Percentiles rank a stretch among this genome's conserved stretches.
These are phyloP conservation scores for Monosporascus ibericus DNA, from an alignment of 2,329 filamentous ascomycete species.

Conservation along the genomic window DNA sequence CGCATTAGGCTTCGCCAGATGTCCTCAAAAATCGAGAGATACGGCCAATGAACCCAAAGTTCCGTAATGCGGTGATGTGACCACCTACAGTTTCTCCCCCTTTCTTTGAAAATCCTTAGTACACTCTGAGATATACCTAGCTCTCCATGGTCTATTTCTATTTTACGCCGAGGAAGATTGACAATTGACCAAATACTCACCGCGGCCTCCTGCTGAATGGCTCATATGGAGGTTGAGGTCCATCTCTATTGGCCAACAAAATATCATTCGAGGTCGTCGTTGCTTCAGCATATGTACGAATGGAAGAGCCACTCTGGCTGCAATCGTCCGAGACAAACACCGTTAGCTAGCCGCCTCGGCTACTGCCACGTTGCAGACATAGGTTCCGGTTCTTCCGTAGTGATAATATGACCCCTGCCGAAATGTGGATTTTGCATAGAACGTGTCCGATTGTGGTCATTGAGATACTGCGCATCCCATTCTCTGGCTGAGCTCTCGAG, in stretches of 20 bases:
- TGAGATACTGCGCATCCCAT: too few species aligned
- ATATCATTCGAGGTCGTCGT: conserved; percentile 7
- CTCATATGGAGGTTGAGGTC: conserved; percentile 59
- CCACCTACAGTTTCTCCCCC: background rate
- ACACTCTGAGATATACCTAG: conserved; percentile 75
- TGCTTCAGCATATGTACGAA: too few species aligned
- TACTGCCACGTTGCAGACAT: too few species aligned
- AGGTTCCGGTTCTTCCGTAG: too few species aligned
- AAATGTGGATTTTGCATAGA: too few species aligned
- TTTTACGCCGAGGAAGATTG: conserved; percentile 76
- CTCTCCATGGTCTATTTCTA: conserved; percentile 68
- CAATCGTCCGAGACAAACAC: too few species aligned
- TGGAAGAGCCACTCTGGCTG: too few species aligned
- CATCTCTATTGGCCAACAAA: conserved; percentile 61
- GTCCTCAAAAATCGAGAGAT: conserved; percentile 30
- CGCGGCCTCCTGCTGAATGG: conserved; percentile 47
- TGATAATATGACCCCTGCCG: too few species aligned
- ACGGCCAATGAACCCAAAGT: background rate
- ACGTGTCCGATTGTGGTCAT: too few species aligned
- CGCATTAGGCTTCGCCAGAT: conserved; percentile 34
- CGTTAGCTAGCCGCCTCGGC: too few species aligned
- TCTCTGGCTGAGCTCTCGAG: too few species aligned
- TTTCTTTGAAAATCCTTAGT: conserved; percentile 49
- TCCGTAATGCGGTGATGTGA: background rate
- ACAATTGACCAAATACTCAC: conserved; percentile 58